Conservation (phyloP, 2,329 filamentous ascomycete genomes). For the Aschersonia sp. region DNA sequence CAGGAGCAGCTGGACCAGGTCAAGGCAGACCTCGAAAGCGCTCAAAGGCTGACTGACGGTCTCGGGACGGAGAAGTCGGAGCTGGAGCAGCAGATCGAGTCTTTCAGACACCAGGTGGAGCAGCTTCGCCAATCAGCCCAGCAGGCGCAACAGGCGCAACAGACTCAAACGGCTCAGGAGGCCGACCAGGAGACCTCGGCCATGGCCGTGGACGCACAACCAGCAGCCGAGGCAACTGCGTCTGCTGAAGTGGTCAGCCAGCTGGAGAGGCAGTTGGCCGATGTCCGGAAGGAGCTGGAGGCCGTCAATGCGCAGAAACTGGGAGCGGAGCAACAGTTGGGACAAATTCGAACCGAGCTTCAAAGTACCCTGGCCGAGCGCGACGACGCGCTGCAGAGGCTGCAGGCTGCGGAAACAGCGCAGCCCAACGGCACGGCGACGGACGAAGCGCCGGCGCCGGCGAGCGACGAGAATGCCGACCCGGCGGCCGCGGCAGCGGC, state of each 20-base stretch:
- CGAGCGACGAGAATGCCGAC: background rate
- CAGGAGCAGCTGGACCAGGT: slow-evolving; percentile 33
- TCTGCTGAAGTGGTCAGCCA: slow-evolving; percentile 31
- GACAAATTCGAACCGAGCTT: slow-evolving; percentile 41
- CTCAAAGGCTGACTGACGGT: slow-evolving; percentile 21
- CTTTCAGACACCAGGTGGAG: slow-evolving; percentile 27
- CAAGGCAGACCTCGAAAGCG: slow-evolving; percentile 39
- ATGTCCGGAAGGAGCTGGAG: slow-evolving; percentile 46
- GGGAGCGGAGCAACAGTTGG: slow-evolving; percentile 48
- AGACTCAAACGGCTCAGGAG: slow-evolving; percentile 8
- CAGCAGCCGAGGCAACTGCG: slow-evolving; percentile 19
- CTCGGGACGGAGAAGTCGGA: slow-evolving; percentile 17
- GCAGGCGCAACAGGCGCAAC: slow-evolving; percentile 14
- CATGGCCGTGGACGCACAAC: background rate
- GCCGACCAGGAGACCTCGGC: slow-evolving; percentile 12
- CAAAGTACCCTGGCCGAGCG: slow-evolving; percentile 46
- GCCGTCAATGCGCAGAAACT: slow-evolving; percentile 53
- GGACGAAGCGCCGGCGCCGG: background rate
- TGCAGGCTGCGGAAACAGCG: slow-evolving; percentile 8
- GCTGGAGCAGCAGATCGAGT: slow-evolving; percentile 27
- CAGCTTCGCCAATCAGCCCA: slow-evolving; percentile 21
- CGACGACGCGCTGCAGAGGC: slow-evolving; percentile 37
- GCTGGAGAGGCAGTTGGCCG: slow-evolving; percentile 33
- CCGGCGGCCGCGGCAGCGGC: background rate
- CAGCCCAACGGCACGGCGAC: background rate